Evolutionary conservation across 2,329 filamentous ascomycete genomes (phyloP), one percentile per base, ranked within the genome.

Genomic region (Penicillium verrucosum): DNA sequence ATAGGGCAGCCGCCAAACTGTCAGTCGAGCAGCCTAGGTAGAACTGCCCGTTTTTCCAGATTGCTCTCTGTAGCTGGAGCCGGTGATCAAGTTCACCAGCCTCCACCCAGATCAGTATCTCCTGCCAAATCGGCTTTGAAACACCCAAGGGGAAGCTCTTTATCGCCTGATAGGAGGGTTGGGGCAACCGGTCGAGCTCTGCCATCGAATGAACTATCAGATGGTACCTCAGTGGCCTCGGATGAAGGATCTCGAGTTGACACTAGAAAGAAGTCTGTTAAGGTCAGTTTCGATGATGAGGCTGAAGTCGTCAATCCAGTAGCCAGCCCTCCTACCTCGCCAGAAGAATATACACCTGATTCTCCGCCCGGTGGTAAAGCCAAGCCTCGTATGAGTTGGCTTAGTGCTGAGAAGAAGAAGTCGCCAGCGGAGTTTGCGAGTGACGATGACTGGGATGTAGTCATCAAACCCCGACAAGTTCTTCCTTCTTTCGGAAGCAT

Each of bases 251-350:
- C 60, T 25, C 72, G 70, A 36, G 40, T 70, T 16, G 70, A 65
- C 21, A 75, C 75, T 58, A 82, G 79, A 61, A 85, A 81, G 70
- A 84, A 81, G 67, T 72, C 72, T 30, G 78, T 78, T 4, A 78
- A 84, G 51, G 84, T 87, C 51, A 96, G 91, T 74, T 97, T 87
- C 62, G 84, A 86, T 55, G 83, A 85, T 42, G 79, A 81, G 45
- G 74, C 81, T 5, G 76, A 81, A 52, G 67, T 81, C 27, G 75
- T 82, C 29, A 79, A 78, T 21, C 68, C 77, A 18, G 71, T 74
- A 29, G 72, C 74, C 9, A 77, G 73, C 34, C 72, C 75, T 47
- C 71, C 74, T 30, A 74, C 73, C 7, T 76, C 74, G 5, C 74
- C 73, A 1, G 75, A 77, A 38, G 73, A 75, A 16, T 65, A 69